Evolutionary conservation across 2,329 filamentous ascomycete species (phyloP), one percentile per base, ranked within the genome.

Genomic region (Helotiales sp.): DNA sequence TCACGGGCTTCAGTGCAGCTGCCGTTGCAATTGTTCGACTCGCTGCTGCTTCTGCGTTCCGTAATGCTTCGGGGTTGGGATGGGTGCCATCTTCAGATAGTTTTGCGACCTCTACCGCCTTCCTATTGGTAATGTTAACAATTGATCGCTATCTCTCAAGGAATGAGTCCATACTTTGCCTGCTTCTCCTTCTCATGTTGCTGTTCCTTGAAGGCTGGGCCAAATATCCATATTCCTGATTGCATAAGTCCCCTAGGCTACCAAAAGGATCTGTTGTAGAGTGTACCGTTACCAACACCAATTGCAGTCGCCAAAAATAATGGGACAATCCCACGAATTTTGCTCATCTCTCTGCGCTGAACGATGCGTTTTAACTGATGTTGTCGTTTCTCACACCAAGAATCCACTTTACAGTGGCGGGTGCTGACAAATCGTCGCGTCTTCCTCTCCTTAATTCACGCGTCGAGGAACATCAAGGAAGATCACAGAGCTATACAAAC

Each of bases 211-310:
- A 78, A 73, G 17, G 71, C 70, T 49, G 76, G 75, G n/a, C 70
- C 74, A 64, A 77, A 78, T 26, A 73, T 70, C 64, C 65, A 75
- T 47, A 77, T 55, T 28, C 72, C 76, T 77, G 52, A 17, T 57
- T 26, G 32, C 54, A 61, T 45, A 8, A 63, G 61, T 24, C 40
- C 32, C 37, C 10, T 24, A n/a, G 34, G 58, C 32, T 45, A 50
- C 13, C 10, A 5, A 34, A 32, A 45, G 40, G 6, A 7, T 17
- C 28, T 49, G n/a, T 1, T 26, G 28, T 55, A 8, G 2, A 49
- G 67, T 69, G 37, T 75, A 77, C 76, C 76, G 67, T 75, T 77
- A 15, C 50, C 67, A 63, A 78, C 66, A 7, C 76, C 76, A 62
- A 78, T 69, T 11, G 69, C 71, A 8, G 71, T 72, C 6, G 73